Percentiles rank a stretch among this genome's conserved stretches.
These are phyloP conservation scores for Backusella parvicylindrica DNA, from an alignment of 192 early-diverging fungal genomes.

Conservation along the genomic window DNA sequence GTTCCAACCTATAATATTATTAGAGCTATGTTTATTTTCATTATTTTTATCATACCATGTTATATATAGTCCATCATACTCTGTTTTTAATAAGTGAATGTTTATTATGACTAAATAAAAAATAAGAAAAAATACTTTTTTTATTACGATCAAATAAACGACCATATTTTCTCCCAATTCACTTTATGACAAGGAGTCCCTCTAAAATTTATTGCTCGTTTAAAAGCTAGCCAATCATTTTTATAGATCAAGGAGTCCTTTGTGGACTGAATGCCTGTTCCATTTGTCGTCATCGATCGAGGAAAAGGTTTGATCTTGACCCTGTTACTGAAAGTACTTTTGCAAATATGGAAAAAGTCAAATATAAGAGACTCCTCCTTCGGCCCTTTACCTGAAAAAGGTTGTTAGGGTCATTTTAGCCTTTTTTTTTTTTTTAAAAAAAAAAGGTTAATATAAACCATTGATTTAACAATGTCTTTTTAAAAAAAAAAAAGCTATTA, in stretches of 20 bases:
- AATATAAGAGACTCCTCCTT: not conserved
- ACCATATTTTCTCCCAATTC: not conserved
- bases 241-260: not conserved
- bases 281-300: constrained; percentile 1
- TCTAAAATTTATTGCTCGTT: not conserved
- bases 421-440: not conserved
- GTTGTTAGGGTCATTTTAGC: not conserved
- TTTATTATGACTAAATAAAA: not conserved
- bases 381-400: not conserved
- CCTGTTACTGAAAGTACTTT: not conserved
- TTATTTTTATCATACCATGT: not conserved
- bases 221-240: not conserved
- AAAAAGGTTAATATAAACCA: not conserved
- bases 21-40: not conserved
- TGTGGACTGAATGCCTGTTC: not conserved
- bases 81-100: too few relatives aligned
- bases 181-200: not conserved
- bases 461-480: not conserved
- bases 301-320: not conserved
- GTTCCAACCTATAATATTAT: not conserved
- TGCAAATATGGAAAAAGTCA: not conserved
- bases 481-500: not conserved
- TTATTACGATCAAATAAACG: not conserved
- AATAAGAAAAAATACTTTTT: not conserved
- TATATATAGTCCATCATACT: not conserved